Evolutionary conservation across 352 stramenopile species (phyloP).

Genomic region (Phytophthora sp.): DNA sequence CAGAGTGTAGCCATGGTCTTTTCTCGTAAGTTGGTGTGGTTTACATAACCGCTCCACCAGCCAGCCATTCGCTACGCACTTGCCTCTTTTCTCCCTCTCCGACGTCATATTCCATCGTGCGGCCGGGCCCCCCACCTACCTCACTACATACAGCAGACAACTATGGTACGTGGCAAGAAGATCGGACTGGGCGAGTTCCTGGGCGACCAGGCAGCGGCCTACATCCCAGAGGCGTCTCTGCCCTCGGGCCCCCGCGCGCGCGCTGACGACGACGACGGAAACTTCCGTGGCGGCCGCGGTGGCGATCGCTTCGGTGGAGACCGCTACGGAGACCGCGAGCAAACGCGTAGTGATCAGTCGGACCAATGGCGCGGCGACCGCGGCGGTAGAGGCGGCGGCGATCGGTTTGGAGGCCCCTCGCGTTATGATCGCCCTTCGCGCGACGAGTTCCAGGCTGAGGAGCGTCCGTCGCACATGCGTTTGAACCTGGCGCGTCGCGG

Average conservation of each 20-base stretch:
- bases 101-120: conserved; percentile 19
- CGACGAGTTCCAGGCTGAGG: conserved; percentile 61
- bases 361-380: conserved; percentile 63
- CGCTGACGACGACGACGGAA: conserved; percentile 61
- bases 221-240: conserved; percentile 65
- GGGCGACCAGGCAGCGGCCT: conserved; percentile 60
- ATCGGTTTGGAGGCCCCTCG: conserved; percentile 45
- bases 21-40: neutral
- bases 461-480: conserved; percentile 78
- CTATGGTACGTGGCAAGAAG: conserved; percentile 70
- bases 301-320: conserved; percentile 47
- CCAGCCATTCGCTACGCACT: conserved; percentile 31
- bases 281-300: conserved; percentile 48
- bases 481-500: conserved; percentile 73
- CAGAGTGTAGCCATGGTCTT: conserved; percentile 13
- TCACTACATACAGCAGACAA: conserved; percentile 5
- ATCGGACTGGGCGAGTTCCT: conserved; percentile 81
- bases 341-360: conserved; percentile 52
- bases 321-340: conserved; percentile 51
- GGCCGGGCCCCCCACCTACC: neutral
- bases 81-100: conserved; percentile 7
- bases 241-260: conserved; percentile 59
- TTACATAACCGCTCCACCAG: conserved; percentile 13
- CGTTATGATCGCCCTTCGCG: conserved; percentile 73
- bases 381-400: conserved; percentile 25